Percentiles rank a stretch among this genome's conserved stretches.
These are phyloP conservation scores for Bruguiera sexangula DNA, from an alignment of 345 rosid genomes.

Conservation along the genomic window DNA sequence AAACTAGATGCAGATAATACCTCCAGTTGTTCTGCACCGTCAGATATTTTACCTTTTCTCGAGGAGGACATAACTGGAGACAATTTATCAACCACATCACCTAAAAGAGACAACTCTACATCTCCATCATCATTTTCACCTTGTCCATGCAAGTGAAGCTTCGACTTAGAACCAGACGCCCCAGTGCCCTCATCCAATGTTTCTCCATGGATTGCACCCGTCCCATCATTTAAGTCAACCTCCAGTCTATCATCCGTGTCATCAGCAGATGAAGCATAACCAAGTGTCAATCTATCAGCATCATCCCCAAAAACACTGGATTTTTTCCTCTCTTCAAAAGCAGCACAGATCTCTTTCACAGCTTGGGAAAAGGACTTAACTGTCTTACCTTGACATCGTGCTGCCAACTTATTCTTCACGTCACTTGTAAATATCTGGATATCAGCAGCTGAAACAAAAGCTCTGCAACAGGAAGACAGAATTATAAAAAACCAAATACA, in stretches of 20 bases:
- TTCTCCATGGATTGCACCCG: constrained; percentile 29
- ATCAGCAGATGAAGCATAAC: constrained; percentile 41
- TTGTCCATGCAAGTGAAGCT: constrained; percentile 29
- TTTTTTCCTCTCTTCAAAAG: constrained; percentile 64
- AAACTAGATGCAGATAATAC: constrained; percentile 23
- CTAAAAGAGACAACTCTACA: constrained; percentile 38
- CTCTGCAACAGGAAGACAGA: constrained; percentile 49
- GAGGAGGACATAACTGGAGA: constrained; percentile 38
- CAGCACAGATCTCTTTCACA: constrained; percentile 74
- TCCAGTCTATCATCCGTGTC: constrained; percentile 44
- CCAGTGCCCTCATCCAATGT: constrained; percentile 29
- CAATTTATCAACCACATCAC: constrained; percentile 32
- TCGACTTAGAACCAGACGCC: constrained; percentile 37
- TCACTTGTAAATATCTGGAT: constrained; percentile 79
- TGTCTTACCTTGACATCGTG: constrained; percentile 68
- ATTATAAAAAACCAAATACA: constrained; percentile 15
- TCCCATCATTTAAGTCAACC: constrained; percentile 35
- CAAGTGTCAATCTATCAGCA: constrained; percentile 32
- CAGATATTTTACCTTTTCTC: constrained; percentile 35
- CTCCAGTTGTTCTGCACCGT: constrained; percentile 37
- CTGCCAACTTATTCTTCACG: constrained; percentile 55
- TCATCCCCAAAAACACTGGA: constrained; percentile 41
- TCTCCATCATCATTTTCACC: constrained; percentile 49
- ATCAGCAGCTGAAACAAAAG: constrained; percentile 75
- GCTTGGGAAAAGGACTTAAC: constrained; percentile 73